Evolutionary conservation across 1,139 yeast species (phyloP), one percentile per base, ranked within the genome.

Genomic region (Meyerozyma carpophila): DNA sequence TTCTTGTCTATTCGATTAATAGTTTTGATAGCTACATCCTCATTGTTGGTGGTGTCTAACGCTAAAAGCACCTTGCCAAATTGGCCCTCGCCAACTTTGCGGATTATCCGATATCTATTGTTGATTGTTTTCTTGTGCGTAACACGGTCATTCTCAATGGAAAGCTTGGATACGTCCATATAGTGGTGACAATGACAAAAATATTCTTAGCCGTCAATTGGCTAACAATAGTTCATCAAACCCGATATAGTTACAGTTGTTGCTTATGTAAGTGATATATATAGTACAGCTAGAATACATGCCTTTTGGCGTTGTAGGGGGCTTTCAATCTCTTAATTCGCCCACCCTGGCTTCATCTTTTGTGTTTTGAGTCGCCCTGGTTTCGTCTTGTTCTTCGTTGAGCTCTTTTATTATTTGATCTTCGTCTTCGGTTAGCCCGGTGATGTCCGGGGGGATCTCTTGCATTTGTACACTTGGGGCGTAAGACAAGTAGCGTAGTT

Each of bases 401-500:
- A 81, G 57, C 40, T 77, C 83, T 39, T 71, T 62, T 8, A 76
- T 63, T 1, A 70, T 61, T 41, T 71, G 73, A 48, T 83, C 90
- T 46, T 82, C 86, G 39, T 81, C 81, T 53, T 78, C 70, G 34
- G 78, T 68, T 53, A 85, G 64, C 48, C 87, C 87, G 46, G 84
- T 80, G 32, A 86, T 67, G 53, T 88, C 95, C 0, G 96, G 96
- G 2, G 96, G 96, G 6, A 86, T 77, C 50, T 85, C 90, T 55
- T 78, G 84, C 96, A 90, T 89, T 55, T 88, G 87, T 4, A 93
- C 98, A 50, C 95, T 84, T 3, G 98, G 99, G 0, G 98, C 98
- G 43, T 91, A 91, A 54, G 86, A 86, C 47, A 93, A 65, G 57
- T 74, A 85, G 51, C 98, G 65, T 43, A 94, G 68, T 58, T 88